Evolutionary conservation across 116 monocot genomes (phyloP).

Genomic region (Dioscorea cayenensis): DNA sequence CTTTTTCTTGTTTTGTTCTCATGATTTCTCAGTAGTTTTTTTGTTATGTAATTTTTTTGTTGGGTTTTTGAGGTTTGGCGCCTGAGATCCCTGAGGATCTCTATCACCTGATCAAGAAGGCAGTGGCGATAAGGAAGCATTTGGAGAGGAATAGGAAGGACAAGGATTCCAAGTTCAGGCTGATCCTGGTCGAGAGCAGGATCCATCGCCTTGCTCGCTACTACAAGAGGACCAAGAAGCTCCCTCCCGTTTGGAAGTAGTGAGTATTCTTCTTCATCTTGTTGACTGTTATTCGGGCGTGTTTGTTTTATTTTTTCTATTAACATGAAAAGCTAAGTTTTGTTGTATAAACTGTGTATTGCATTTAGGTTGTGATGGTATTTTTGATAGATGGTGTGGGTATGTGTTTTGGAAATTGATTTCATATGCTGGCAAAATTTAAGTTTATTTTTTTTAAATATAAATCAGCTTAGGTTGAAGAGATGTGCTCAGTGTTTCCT

Average conservation of each 20-base stretch:
- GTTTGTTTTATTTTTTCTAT: no score
- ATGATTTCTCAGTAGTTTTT: background rate
- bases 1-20: background rate
- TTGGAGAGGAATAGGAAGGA: slow-evolving; percentile 90
- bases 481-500: no score
- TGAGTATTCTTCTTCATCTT: slow-evolving; percentile 18
- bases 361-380: no score
- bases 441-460: no score
- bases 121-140: slow-evolving; percentile 82
- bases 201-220: slow-evolving; percentile 85
- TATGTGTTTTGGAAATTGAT: no score
- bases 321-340: no score
- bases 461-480: no score
- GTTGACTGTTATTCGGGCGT: background rate
- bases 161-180: slow-evolving; percentile 78
- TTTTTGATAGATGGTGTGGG: no score
- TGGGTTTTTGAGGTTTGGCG: slow-evolving; percentile 33
- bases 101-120: slow-evolving; percentile 85
- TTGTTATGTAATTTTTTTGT: background rate
- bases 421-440: no score
- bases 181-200: slow-evolving; percentile 85
- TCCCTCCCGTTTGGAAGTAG: slow-evolving; percentile 86
- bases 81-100: slow-evolving; percentile 89
- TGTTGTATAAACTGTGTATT: no score
- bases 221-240: slow-evolving; percentile 90